These are phyloP conservation scores for Leccinellum luteum DNA, from an alignment of 768 basidiomycete genomes.

Conservation along the genomic window DNA sequence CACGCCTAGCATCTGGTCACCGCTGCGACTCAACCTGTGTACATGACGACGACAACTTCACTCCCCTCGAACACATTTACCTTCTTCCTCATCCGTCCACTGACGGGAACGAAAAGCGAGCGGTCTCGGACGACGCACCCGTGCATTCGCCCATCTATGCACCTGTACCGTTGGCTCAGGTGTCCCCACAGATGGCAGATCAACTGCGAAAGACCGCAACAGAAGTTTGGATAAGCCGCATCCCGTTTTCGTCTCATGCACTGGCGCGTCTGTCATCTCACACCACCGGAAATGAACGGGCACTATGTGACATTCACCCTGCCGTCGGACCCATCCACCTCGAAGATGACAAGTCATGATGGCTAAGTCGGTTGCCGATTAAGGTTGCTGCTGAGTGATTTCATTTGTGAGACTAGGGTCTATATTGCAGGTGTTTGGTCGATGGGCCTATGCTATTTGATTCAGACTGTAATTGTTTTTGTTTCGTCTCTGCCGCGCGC, in stretches of 20 bases:
- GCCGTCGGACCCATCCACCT: conserved; percentile 24
- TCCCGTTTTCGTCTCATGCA: conserved; percentile 3
- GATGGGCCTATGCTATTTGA: background rate
- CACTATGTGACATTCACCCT: background rate
- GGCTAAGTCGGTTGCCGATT: background rate
- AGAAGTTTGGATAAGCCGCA: conserved; percentile 61
- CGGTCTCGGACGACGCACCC: background rate
- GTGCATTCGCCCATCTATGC: conserved; percentile 50
- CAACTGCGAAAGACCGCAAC: conserved; percentile 52
- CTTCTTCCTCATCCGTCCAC: conserved; percentile 44
- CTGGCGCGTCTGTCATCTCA: background rate
- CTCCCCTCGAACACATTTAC: conserved; percentile 57
- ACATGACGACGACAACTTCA: conserved; percentile 21
- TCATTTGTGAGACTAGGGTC: background rate
- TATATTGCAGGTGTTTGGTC: background rate
- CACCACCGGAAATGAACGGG: conserved; percentile 3
- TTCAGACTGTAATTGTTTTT: conserved; percentile 3
- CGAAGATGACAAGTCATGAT: conserved; percentile 10
- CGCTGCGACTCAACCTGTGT: conserved; percentile 3
- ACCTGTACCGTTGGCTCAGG: conserved; percentile 56
- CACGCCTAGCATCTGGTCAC: conserved; percentile 48
- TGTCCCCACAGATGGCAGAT: conserved; percentile 51
- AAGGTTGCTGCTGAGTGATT: background rate
- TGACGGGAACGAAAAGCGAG: conserved; percentile 7
- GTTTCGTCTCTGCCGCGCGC: background rate